Evolutionary conservation across 164 flowering plant genomes (phyloP).

Genomic region (Annona squamosa): DNA sequence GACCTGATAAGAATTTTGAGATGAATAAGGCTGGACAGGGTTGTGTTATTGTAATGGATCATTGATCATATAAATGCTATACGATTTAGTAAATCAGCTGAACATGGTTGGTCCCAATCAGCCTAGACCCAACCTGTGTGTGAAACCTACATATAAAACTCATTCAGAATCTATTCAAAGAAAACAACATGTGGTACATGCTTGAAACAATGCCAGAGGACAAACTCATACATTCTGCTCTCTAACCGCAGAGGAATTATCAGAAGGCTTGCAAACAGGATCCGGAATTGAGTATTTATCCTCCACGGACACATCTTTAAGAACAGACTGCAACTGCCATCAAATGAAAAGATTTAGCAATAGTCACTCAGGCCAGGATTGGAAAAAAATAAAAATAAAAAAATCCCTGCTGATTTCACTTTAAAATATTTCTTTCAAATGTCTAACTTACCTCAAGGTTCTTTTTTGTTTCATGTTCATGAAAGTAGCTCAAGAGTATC

Average conservation of each 20-base stretch:
- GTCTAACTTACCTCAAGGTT: slow-evolving; percentile 43
- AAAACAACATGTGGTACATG: neutral
- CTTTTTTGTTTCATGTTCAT: slow-evolving; percentile 32
- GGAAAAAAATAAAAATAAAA: neutral
- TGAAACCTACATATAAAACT: neutral
- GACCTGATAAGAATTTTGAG: too few relatives aligned
- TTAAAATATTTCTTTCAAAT: neutral
- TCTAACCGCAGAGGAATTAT: slow-evolving; percentile 14
- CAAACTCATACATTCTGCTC: slow-evolving; percentile 22
- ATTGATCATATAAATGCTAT: too few relatives aligned
- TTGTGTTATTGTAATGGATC: too few relatives aligned
- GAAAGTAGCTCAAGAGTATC: slow-evolving; percentile 37
- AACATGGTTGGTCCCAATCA: too few relatives aligned
- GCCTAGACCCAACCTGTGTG: too few relatives aligned
- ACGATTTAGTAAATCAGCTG: too few relatives aligned
- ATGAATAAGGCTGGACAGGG: too few relatives aligned
- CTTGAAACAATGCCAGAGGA: neutral
- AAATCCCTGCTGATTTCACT: too few relatives aligned
- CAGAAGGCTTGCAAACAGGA: slow-evolving; percentile 18
- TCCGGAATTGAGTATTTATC: slow-evolving; percentile 10
- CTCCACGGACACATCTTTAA: slow-evolving; percentile 24
- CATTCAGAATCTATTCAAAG: neutral
- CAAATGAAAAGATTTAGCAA: neutral
- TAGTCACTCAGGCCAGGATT: too few relatives aligned
- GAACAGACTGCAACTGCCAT: slow-evolving; percentile 29